Conservation (phyloP, 495 filamentous ascomycete species). For the Beverwykella pulmonaria region DNA sequence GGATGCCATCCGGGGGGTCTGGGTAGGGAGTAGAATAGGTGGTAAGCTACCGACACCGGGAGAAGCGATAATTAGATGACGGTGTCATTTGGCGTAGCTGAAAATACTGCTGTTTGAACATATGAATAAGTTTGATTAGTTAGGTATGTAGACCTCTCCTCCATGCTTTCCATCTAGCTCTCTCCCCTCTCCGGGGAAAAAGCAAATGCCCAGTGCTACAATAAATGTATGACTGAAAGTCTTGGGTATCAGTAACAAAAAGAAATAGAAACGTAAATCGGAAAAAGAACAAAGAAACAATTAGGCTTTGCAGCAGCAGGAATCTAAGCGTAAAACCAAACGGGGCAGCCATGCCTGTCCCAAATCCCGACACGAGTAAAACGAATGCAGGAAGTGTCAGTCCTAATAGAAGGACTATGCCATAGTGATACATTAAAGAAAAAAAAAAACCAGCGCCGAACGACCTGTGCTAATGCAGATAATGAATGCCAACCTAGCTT, state of each 20-base stretch:
- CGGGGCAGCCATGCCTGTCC: neutral
- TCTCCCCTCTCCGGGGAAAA: no score
- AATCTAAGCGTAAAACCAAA: neutral
- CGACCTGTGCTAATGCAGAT: neutral
- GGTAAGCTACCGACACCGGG: no score
- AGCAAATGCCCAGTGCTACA: no score
- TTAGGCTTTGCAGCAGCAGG: conserved; percentile 10
- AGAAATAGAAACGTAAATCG: neutral
- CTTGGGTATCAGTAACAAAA: conserved; percentile 1
- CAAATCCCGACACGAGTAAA: neutral
- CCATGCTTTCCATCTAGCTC: no score
- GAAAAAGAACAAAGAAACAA: conserved; percentile 4
- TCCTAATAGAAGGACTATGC: neutral
- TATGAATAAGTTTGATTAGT: no score
- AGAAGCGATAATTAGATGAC: no score
- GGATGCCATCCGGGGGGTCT: no score
- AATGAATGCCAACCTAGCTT: neutral
- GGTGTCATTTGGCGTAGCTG: no score
- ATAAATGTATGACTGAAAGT: neutral
- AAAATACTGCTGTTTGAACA: no score
- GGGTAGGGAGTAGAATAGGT: no score
- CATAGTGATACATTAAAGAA: neutral
- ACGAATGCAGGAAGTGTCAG: neutral
- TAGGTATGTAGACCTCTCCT: no score
- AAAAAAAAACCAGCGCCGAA: neutral